These are phyloP conservation scores for Pichia sp. DNA, from an alignment of 1,139 yeast species.

Conservation along the genomic window DNA sequence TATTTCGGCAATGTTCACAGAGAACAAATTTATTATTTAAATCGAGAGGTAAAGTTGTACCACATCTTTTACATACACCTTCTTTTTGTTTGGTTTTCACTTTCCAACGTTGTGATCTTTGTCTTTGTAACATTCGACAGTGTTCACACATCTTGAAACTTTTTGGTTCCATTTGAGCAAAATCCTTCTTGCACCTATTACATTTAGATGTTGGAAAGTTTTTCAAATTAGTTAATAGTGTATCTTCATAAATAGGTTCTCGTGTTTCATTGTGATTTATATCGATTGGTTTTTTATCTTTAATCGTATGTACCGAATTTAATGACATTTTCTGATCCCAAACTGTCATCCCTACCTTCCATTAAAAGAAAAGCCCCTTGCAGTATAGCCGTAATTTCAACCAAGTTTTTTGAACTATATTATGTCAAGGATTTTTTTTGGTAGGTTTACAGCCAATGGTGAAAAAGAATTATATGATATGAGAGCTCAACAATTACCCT, in stretches of 20 bases:
- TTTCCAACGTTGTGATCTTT: slow-evolving; percentile 60
- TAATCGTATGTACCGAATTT: background rate
- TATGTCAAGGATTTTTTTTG: no score
- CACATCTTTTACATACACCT: slow-evolving; percentile 64
- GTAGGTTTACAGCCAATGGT: no score
- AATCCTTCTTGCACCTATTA: slow-evolving; percentile 54
- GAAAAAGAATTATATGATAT: no score
- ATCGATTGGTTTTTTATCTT: background rate
- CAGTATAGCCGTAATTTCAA: no score
- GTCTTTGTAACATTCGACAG: slow-evolving; percentile 58
- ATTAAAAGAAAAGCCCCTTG: no score
- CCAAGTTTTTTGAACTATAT: no score
- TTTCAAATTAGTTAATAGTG: slow-evolving; percentile 8
- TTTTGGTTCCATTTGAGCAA: slow-evolving; percentile 42
- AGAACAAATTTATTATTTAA: slow-evolving; percentile 42
- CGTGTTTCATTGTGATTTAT: background rate
- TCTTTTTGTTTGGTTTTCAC: slow-evolving; percentile 50
- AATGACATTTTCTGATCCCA: no score
- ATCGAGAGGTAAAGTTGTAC: slow-evolving; percentile 44
- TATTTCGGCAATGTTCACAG: slow-evolving; percentile 54
- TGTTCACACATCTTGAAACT: slow-evolving; percentile 54
- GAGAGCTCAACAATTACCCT: no score
- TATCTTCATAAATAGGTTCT: background rate
- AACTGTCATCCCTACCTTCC: no score
- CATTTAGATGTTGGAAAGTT: slow-evolving; percentile 30